These are phyloP conservation scores for Candida takata DNA, from an alignment of 805 yeast genomes.

Conservation along the genomic window DNA sequence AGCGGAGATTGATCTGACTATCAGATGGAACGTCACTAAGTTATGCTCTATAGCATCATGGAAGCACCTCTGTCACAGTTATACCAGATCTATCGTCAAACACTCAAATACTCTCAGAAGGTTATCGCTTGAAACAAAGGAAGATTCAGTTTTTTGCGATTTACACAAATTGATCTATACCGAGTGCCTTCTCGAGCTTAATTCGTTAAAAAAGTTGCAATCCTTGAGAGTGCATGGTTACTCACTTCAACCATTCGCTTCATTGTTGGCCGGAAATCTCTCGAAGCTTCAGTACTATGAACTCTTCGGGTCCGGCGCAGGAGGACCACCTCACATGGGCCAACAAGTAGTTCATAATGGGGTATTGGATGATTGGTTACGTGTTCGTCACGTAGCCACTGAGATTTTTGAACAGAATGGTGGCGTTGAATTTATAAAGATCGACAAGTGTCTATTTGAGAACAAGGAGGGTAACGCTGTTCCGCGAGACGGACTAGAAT, in stretches of 20 bases:
- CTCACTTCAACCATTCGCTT: slow-evolving; percentile 24
- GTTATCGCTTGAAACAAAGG: slow-evolving; percentile 35
- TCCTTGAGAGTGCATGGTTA: slow-evolving; percentile 37
- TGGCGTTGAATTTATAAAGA: slow-evolving; percentile 35
- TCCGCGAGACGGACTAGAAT: slow-evolving; percentile 40
- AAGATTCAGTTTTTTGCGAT: slow-evolving; percentile 30
- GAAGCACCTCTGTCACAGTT: slow-evolving; percentile 17
- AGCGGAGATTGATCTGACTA: slow-evolving; percentile 32
- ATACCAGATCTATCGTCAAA: slow-evolving; percentile 14
- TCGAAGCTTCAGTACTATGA: slow-evolving; percentile 30
- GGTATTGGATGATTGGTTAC: slow-evolving; percentile 49
- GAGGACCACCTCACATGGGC: slow-evolving; percentile 49
- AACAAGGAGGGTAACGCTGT: slow-evolving; percentile 19
- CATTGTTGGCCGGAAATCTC: slow-evolving; percentile 24
- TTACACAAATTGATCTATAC: slow-evolving; percentile 24
- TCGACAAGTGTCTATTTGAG: slow-evolving; percentile 45
- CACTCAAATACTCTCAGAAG: slow-evolving; percentile 23
- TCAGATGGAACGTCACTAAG: slow-evolving; percentile 34
- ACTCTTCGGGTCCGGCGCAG: slow-evolving; percentile 43
- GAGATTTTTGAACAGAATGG: slow-evolving; percentile 28
- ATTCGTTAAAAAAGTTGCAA: slow-evolving; percentile 22
- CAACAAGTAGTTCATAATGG: slow-evolving; percentile 47
- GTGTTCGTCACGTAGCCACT: slow-evolving; percentile 47
- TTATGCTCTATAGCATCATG: slow-evolving; percentile 19
- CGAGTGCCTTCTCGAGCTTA: slow-evolving; percentile 16